Evolutionary conservation across 2,329 filamentous ascomycete genomes (phyloP).

Genomic region (Paecilomyces variotii): DNA sequence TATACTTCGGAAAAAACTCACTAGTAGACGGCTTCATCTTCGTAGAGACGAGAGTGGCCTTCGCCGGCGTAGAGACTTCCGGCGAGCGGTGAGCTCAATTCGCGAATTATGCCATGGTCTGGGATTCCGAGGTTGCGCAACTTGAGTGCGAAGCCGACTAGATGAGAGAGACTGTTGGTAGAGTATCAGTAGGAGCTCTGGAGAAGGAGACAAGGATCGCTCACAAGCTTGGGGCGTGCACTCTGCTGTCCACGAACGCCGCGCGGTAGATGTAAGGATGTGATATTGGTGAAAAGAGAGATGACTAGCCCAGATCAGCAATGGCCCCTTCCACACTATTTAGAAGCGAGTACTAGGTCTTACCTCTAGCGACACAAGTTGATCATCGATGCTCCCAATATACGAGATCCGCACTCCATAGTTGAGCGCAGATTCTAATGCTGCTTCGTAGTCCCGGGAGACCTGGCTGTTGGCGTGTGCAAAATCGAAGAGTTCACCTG

Average conservation of each 20-base stretch:
- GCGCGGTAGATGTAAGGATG: constrained; percentile 93
- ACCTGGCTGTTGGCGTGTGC: constrained; percentile 72
- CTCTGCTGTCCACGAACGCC: constrained; percentile 89
- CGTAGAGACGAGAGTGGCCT: constrained; percentile 88
- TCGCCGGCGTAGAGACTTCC: constrained; percentile 88
- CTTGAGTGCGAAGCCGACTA: constrained; percentile 89
- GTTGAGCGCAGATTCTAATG: constrained; percentile 64
- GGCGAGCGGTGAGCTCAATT: constrained; percentile 79
- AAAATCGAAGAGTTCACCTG: constrained; percentile 94
- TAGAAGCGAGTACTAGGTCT: constrained; percentile 13
- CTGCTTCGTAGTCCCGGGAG: constrained; percentile 69
- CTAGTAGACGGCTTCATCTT: constrained; percentile 78
- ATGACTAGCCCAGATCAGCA: constrained; percentile 48
- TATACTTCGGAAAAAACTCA: constrained; percentile 29
- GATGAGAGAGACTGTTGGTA: constrained; percentile 60
- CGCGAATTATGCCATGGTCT: constrained; percentile 87
- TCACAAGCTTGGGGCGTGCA: constrained; percentile 85
- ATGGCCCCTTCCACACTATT: background rate
- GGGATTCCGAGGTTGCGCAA: constrained; percentile 86
- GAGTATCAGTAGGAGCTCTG: constrained; percentile 6
- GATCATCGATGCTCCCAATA: constrained; percentile 92
- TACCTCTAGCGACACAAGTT: constrained; percentile 86
- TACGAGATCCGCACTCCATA: constrained; percentile 80
- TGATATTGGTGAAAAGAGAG: constrained; percentile 72
- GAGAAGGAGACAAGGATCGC: constrained; percentile 12